Base-by-base conservation (phyloP, 345 rosid genomes). In the Sonneratia alba region DNA sequence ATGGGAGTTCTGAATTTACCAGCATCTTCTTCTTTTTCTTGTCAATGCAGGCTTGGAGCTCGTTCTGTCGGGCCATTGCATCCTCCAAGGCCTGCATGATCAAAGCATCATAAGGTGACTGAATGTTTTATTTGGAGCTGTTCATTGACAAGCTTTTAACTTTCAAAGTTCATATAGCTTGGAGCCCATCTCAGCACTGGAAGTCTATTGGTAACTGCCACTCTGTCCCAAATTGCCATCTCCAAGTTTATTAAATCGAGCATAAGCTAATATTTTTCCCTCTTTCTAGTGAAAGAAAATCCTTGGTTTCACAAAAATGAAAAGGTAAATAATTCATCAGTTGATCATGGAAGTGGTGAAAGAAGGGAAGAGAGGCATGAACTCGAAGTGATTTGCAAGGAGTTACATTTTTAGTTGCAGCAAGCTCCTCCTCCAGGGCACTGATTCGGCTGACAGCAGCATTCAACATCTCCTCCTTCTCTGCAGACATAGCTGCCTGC, bases 401-500 rank as follows among this genome's bases (percentile, higher is more conserved):
- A 27, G 34, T 51, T 34, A 91, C 98, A 94, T 88, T 91, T 80
- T 86, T 91, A 69, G 98, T 87, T 63, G 89, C 85, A 37, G 71
- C 70, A 71, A 94, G 93, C 83, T 89, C 96, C 81, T 87, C 87
- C 83, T 94, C 98, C 86, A 91, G 79, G 36, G 83, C 68, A 63
- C 83, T 86, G 63, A 88, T 89, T 70, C 94, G 82, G 72, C 77
- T 77, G 13, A 91, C 65, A 47, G 98, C 95, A 74, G 87, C 83
- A 71, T 87, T 83, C 76, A 89, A 73, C 89, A 88, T 79, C 75
- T 91, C 96, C 79, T 91, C 97, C 73, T 91, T 91, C 70, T 89
- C 91, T 1, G 93, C 86, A 53, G 92, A 85, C 83, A 91, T 81
- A 66, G 84, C 65, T 59, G 77, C 71, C 22, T 94, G 91, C 75